phyloP scores from a whole-genome alignment of 2,329 filamentous ascomycete species.

The Colletotrichum endophyticum region DNA sequence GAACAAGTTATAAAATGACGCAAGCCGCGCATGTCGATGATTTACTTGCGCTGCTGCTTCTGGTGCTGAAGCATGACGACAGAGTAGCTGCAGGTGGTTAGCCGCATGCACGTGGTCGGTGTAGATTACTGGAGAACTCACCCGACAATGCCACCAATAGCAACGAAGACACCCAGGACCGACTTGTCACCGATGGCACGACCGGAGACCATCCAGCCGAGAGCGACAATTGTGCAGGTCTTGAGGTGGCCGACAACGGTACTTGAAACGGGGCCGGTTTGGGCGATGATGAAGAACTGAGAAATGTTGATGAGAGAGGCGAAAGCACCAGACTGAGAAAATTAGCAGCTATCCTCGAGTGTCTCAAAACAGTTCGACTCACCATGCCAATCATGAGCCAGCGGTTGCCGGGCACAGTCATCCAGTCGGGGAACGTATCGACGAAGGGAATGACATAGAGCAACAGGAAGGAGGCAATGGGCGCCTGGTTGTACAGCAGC shows the following conservation, averaged over 20 bases:
- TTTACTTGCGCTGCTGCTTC: slow-evolving; percentile 13
- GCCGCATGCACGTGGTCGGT: neutral
- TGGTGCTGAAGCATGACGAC: slow-evolving; percentile 51
- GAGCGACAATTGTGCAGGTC: slow-evolving; percentile 67
- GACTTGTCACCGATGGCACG: slow-evolving; percentile 61
- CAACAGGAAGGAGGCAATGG: slow-evolving; percentile 65
- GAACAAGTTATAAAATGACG: neutral
- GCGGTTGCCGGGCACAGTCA: slow-evolving; percentile 50
- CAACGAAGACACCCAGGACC: slow-evolving; percentile 58
- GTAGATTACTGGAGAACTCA: slow-evolving; percentile 38
- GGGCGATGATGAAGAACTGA: slow-evolving; percentile 66
- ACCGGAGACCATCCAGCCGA: slow-evolving; percentile 64
- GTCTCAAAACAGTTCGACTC: slow-evolving; percentile 25
- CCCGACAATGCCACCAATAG: slow-evolving; percentile 62
- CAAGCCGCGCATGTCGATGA: neutral
- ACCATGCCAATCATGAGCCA: slow-evolving; percentile 67
- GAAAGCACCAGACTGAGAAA: slow-evolving; percentile 62
- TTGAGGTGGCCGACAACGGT: slow-evolving; percentile 71
- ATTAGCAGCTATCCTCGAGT: neutral
- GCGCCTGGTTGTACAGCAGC: slow-evolving; percentile 71
- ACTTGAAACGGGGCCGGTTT: slow-evolving; percentile 67
- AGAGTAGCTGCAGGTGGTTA: slow-evolving; percentile 44
- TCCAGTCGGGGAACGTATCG: slow-evolving; percentile 66
- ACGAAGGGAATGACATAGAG: slow-evolving; percentile 71
- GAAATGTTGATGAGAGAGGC: slow-evolving; percentile 70